Conservation (phyloP, 352 stramenopile species). For the Pythium aquatile region DNA sequence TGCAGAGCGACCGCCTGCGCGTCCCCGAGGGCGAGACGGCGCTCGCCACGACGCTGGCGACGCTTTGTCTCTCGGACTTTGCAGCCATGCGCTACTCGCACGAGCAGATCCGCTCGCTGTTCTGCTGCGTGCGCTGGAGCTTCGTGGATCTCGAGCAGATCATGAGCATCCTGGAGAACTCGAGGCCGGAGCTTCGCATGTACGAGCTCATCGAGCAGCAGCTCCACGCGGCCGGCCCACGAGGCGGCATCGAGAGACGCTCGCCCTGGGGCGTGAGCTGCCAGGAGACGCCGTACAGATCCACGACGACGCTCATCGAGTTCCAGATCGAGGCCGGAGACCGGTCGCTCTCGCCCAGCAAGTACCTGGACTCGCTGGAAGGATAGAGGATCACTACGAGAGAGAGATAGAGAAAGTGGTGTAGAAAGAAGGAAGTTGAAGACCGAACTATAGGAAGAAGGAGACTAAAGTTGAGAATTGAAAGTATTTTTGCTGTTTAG, state of each 20-base stretch:
- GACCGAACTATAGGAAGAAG: no score
- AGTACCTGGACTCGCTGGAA: slow-evolving; percentile 23
- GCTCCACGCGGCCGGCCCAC: slow-evolving; percentile 18
- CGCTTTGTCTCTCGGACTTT: slow-evolving; percentile 31
- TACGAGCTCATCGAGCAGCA: slow-evolving; percentile 56
- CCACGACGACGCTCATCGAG: slow-evolving; percentile 40
- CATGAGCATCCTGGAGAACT: slow-evolving; percentile 40
- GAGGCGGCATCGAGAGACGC: slow-evolving; percentile 11
- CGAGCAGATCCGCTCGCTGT: slow-evolving; percentile 46
- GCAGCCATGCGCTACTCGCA: slow-evolving; percentile 22
- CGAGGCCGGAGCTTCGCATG: slow-evolving; percentile 43
- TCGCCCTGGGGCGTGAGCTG: slow-evolving; percentile 20
- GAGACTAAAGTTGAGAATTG: no score
- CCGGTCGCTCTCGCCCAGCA: slow-evolving; percentile 30
- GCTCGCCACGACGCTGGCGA: slow-evolving; percentile 41
- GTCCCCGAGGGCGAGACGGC: slow-evolving; percentile 55
- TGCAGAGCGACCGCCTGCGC: slow-evolving; percentile 60
- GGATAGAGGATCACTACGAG: not conserved
- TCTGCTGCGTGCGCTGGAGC: slow-evolving; percentile 65
- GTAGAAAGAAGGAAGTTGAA: no score
- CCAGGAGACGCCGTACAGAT: slow-evolving; percentile 26
- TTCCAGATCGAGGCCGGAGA: slow-evolving; percentile 69
- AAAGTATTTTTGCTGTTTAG: not conserved
- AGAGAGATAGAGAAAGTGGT: not conserved
- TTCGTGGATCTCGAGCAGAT: slow-evolving; percentile 62